Base-by-base conservation (phyloP, 2,329 filamentous ascomycete species). In the Lasiodiplodia gonubiensis region DNA sequence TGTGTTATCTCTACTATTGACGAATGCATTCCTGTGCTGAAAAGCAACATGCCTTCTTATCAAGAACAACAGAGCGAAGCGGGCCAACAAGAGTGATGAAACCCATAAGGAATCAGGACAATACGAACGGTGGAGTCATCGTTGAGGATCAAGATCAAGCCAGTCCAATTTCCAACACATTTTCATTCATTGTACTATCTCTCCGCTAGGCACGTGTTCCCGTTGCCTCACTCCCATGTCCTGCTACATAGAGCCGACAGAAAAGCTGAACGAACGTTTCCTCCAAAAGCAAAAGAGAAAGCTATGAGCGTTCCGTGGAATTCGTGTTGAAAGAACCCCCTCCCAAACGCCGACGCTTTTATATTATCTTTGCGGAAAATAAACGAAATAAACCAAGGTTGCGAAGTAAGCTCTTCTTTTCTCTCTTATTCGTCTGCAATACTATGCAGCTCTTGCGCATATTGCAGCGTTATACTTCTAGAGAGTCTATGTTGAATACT, bases 401-500 rank as follows among this genome's bases (percentile, higher is more conserved):
- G 49, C 14, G 14, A 21, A 52, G 14, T 10, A 27, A 55, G 18
- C 52, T 33, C 27, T 55, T 59, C 54, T 59, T 37, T 57, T 39
- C 21, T 48, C 42, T 30, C 48, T 64, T 35, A 46, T 33, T 21
- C 46, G 27, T 49, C 54, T 35, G 65, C 65, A 67, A 61, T 60
- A 53, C 46, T 37, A 46, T 52, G 65, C 65, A 67, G 65, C 65
- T 27, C 65, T 67, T 67, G 65, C 65, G 54, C 46, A 53, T 67
- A 63, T 63, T 63, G 59, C 59, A 46, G 54, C 54, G 48, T 57
- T n/a, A 18, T 4, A 18, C 42, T 23, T 67, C 65, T 52, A 59
- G 61, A 67, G 64, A 67, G 63, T 67, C 67, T 68, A 68, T 68
- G 67, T 68, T 68, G 67, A 68, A 68, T 68, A 68, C 61, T 67